A percentile compares a stretch with the other conserved stretches of the same genome.
Evolutionary conservation across 2,329 filamentous ascomycete species (phyloP).

Genomic region (Intubia oerlemansii): DNA sequence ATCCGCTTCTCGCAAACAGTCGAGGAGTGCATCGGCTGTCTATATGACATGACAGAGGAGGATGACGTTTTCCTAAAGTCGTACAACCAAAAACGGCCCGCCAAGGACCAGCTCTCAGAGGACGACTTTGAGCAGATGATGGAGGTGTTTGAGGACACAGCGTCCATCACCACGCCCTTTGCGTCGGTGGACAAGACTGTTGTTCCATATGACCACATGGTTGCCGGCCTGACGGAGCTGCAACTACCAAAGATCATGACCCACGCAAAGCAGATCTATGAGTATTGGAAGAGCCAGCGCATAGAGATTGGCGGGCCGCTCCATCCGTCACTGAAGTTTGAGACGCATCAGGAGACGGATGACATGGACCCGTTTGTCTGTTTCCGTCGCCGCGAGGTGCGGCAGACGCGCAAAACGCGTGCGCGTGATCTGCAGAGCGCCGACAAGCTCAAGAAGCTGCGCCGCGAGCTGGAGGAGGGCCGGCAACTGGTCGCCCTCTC

Average conservation of each 20-base stretch:
- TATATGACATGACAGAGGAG: slow-evolving; percentile 87
- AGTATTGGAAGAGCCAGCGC: slow-evolving; percentile 66
- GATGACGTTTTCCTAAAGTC: slow-evolving; percentile 69
- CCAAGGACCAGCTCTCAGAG: slow-evolving; percentile 50
- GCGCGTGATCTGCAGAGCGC: slow-evolving; percentile 84
- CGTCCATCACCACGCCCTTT: slow-evolving; percentile 65
- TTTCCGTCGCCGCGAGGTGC: slow-evolving; percentile 84
- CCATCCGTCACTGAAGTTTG: slow-evolving; percentile 70
- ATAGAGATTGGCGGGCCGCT: slow-evolving; percentile 47
- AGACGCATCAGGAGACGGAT: slow-evolving; percentile 83
- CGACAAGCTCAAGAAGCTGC: slow-evolving; percentile 81
- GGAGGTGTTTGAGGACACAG: slow-evolving; percentile 83
- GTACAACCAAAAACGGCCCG: slow-evolving; percentile 58
- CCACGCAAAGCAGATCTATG: slow-evolving; percentile 61
- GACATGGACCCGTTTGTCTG: slow-evolving; percentile 96
- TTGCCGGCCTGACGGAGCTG: slow-evolving; percentile 38
- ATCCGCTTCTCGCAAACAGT: slow-evolving; percentile 97
- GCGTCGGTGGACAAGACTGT: slow-evolving; percentile 78
- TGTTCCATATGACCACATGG: slow-evolving; percentile 56
- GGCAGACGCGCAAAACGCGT: slow-evolving; percentile 85
- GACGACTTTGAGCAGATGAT: slow-evolving; percentile 88
- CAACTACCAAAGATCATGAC: slow-evolving; percentile 25
- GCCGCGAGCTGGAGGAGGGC: slow-evolving; percentile 77
- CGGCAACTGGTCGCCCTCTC: slow-evolving; percentile 61
- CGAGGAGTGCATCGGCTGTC: slow-evolving; percentile 76